A percentile compares a stretch with the other conserved stretches of the same genome.
Evolutionary conservation across 169 alveolate genomes (phyloP).

Genomic region (Cyclospora cayetanensis): DNA sequence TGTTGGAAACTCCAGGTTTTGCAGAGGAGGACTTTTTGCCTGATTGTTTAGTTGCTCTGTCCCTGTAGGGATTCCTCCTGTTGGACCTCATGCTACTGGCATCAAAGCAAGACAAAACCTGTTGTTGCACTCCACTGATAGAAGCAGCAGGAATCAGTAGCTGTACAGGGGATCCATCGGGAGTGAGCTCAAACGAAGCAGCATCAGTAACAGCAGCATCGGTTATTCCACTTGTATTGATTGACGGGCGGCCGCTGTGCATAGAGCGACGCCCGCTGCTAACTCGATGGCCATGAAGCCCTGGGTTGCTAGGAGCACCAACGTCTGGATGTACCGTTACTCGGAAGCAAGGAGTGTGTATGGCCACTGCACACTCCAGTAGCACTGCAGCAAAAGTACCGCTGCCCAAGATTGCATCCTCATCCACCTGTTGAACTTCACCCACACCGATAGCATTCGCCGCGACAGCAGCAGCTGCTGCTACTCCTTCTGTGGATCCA

Average conservation of each 20-base stretch:
- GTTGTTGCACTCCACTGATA: neutral
- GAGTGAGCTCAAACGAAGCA: neutral
- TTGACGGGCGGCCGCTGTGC: neutral
- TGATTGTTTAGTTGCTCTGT: neutral
- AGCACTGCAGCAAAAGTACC: neutral
- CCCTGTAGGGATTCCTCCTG: neutral
- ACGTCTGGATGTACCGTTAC: neutral
- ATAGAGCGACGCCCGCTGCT: neutral
- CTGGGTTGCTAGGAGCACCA: neutral
- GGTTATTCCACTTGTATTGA: neutral
- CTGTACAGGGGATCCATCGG: neutral
- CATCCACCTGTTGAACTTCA: neutral
- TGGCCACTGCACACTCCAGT: neutral
- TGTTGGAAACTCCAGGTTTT: neutral
- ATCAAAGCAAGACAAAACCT: neutral
- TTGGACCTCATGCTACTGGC: neutral
- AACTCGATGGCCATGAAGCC: too few species aligned
- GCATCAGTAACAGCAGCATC: neutral
- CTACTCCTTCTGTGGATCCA: neutral
- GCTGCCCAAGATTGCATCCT: neutral
- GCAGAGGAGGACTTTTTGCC: neutral
- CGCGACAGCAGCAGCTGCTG: neutral
- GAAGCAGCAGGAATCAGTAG: neutral
- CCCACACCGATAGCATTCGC: neutral
- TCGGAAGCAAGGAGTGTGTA: slow-evolving; percentile 1